Base-by-base conservation (phyloP, 139 green algal species). In the Mesotaenium endlicherianum region DNA sequence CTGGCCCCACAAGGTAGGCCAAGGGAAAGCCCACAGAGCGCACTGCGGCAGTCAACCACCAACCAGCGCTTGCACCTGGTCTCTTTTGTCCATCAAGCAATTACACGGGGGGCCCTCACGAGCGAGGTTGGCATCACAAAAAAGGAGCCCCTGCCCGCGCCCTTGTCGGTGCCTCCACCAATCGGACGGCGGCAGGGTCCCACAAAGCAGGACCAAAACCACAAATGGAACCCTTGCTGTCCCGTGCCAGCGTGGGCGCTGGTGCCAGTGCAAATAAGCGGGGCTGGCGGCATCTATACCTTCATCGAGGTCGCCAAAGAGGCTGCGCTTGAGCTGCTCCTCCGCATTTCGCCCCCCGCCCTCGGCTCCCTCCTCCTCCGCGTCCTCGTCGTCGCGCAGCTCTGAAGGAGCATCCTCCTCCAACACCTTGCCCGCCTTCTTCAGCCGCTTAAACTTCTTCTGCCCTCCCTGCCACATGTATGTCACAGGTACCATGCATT, bases 251-350 rank as follows among this genome's bases (percentile, higher is more conserved):
- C 14, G 14, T 26, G 34, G 14, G 64, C 64, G 34, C 64, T 44
- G 16, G 11, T 75, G 64, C 14, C 64, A 75, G 16, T 58, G 11
- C 14, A 43, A 75, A 43, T 31, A 44, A 17, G 11, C 64, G 16
- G 16, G 40, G 16, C 11, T 26, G 16, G 17, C 64, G 40, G 40
- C 64, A n/a, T 78, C 70, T 31, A 75, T 80, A 91, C 80, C 89
- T 45, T 92, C 87, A 20, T 87, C 89, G n/a, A n/a, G n/a, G 26
- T 91, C 85, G 3, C 94, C 94, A 81, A 97, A 97, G 16, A 97
- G 88, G 36, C 92, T 89, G 39, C 91, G 88, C 78, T 92, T 76
- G 53, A 97, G 82, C 59, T 90, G 77, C 80, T 92, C 85, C 0
- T 87, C 85, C 3, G 91, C 89, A 1, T 79, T 84, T 6, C 70